phyloP scores from a whole-genome alignment of 2,329 filamentous ascomycete species.

The Xylaria digitata region DNA sequence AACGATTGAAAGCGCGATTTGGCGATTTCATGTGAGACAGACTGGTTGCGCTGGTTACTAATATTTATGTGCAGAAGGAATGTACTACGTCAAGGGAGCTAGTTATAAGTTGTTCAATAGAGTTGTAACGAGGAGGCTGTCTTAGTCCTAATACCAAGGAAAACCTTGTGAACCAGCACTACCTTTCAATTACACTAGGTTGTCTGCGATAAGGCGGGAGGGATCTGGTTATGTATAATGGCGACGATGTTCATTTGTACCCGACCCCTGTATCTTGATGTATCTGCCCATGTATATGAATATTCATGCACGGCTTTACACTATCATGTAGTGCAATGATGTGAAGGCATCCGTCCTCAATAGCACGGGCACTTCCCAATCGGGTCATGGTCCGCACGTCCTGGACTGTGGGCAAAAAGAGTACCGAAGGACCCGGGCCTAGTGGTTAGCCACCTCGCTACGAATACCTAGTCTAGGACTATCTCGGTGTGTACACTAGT shows the following conservation, averaged over 20 bases:
- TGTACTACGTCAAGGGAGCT: not conserved
- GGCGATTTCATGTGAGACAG: slow-evolving; percentile 1
- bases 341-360: not conserved
- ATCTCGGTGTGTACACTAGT: slow-evolving; percentile 13
- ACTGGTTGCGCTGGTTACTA: not conserved
- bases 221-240: not conserved
- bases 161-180: not conserved
- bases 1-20: not conserved
- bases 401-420: slow-evolving; percentile 9
- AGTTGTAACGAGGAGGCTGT: not conserved
- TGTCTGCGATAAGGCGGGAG: not conserved
- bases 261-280: not conserved
- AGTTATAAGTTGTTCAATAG: not conserved
- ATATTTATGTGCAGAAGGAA: not conserved
- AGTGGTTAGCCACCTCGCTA: slow-evolving; percentile 9
- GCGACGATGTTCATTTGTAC: not conserved
- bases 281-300: slow-evolving; percentile 9
- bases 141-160: not conserved
- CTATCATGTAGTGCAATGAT: slow-evolving; percentile 6
- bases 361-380: slow-evolving; percentile 26
- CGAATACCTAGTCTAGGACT: slow-evolving; percentile 7
- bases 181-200: not conserved
- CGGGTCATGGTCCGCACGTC: slow-evolving; percentile 18
- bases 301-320: slow-evolving; percentile 1
- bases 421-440: slow-evolving; percentile 29